Conservation (phyloP, 2,329 filamentous ascomycete species). For the Aspergillus fijiensis region DNA sequence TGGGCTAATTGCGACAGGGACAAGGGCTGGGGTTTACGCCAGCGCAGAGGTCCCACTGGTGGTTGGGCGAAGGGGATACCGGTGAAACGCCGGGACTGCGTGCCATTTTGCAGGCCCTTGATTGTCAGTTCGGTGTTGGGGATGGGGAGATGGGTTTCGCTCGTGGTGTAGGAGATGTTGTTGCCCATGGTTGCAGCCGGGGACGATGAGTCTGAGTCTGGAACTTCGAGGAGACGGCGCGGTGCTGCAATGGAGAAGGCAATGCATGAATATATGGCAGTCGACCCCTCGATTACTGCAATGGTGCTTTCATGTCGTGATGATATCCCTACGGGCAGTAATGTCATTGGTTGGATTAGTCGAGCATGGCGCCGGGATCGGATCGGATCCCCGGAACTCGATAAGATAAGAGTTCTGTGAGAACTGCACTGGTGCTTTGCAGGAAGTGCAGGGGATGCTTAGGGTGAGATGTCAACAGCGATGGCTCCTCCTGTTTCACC, state of each 20-base stretch:
- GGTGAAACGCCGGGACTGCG: conserved; percentile 31
- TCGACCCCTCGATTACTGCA: not conserved
- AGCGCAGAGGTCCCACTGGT: conserved; percentile 39
- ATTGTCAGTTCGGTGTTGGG: conserved; percentile 9
- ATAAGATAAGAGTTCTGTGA: not conserved
- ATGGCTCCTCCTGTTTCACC: too few species aligned
- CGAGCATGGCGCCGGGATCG: not conserved
- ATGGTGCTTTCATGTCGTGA: not conserved
- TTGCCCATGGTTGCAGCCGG: conserved; percentile 10
- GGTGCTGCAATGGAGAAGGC: too few species aligned
- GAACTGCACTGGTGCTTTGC: not conserved
- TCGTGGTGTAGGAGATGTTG: conserved; percentile 14
- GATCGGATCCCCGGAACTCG: not conserved
- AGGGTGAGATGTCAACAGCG: too few species aligned
- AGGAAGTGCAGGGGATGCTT: too few species aligned
- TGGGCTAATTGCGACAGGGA: conserved; percentile 31
- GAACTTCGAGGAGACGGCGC: too few species aligned
- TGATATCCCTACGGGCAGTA: not conserved
- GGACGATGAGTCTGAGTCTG: too few species aligned
- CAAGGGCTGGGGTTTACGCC: conserved; percentile 40
- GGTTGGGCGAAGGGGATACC: conserved; percentile 44
- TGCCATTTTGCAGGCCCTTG: conserved; percentile 21
- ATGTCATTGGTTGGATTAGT: not conserved
- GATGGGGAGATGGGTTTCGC: conserved; percentile 9
- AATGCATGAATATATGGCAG: not conserved